Base-by-base conservation (phyloP, 352 stramenopile species). In the Globisporangium paddicum region DNA sequence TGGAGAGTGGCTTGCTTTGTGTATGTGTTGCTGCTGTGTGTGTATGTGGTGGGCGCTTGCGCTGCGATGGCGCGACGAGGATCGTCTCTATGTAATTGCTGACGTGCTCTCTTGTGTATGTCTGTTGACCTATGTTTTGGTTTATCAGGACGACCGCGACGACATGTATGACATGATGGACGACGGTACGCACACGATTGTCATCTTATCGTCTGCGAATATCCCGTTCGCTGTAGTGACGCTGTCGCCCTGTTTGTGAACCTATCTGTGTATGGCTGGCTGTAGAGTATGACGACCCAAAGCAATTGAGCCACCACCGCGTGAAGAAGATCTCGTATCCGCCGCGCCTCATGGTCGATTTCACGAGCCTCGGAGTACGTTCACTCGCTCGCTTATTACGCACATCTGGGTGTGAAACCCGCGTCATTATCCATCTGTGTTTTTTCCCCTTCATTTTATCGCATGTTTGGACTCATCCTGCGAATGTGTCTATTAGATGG, bases 281-380 rank as follows among this genome's bases (percentile, higher is more conserved):
- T 38, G 13, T 26, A 82, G 72, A 79, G 5, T 45, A 66, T 10
- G 69, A 76, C 1, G 71, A 80, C 32, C 10, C 56, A 37, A 48
- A 51, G 18, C 55, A 70, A n/a, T 45, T 68, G 9, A 67, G 76
- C 40, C 72, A 72, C 57, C 72, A 72, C 57, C 72, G 67, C n/a
- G 57, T 72, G 35, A 77, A 83, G 67, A 75, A 74, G 45, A 65
- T 78, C 40, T 50, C 73, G 47, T 95, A 95, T 59, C 85, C 85
- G 1, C 72, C 82, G 41, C 81, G 82, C 1, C 70, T 95, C 30
- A 91, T 93, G 75, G 85, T 95, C 38, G 82, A 95, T 66, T 95
- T 95, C 58, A 90, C 78, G 47, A 85, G 75, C 23, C 69, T 93
- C 25, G 74, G 79, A 48, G 82, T 94, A 68, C 63, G 77, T 77